These are phyloP conservation scores for Trichoderma hamatum DNA, from an alignment of 2,329 filamentous ascomycete genomes.

Conservation along the genomic window DNA sequence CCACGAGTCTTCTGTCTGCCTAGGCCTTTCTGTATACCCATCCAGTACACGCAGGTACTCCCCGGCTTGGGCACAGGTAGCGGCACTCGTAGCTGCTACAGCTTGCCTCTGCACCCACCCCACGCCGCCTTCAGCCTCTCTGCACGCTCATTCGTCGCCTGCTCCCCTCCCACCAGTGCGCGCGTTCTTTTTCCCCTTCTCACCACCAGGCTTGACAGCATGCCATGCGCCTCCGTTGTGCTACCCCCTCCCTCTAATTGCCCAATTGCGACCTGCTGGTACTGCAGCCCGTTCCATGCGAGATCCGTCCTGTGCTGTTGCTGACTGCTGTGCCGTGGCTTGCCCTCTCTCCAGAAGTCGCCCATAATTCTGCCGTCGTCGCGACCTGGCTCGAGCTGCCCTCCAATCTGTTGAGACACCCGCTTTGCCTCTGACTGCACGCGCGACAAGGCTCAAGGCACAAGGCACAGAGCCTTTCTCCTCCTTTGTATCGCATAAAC, in stretches of 20 bases:
- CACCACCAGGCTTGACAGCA: conserved; percentile 28
- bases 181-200: conserved; percentile 32
- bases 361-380: conserved; percentile 33
- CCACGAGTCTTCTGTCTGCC: too few relatives aligned
- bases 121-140: conserved; percentile 24
- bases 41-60: neutral
- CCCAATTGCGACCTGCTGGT: conserved; percentile 36
- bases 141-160: conserved; percentile 31
- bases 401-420: conserved; percentile 37
- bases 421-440: conserved; percentile 30
- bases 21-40: neutral
- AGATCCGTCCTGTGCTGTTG: conserved; percentile 35
- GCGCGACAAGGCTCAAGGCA: conserved; percentile 30
- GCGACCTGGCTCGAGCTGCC: conserved; percentile 32
- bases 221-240: conserved; percentile 30
- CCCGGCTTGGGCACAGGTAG: conserved; percentile 26
- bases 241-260: conserved; percentile 32
- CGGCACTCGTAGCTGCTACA: conserved; percentile 30
- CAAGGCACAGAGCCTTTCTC: conserved; percentile 29
- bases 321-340: conserved; percentile 39
- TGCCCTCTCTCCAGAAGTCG: conserved; percentile 33
- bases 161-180: conserved; percentile 25
- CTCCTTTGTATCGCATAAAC: conserved; percentile 31
- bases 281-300: conserved; percentile 38
- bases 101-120: conserved; percentile 24